Conservation (phyloP, 805 yeast genomes). For the Wickerhamia fluorescens region DNA sequence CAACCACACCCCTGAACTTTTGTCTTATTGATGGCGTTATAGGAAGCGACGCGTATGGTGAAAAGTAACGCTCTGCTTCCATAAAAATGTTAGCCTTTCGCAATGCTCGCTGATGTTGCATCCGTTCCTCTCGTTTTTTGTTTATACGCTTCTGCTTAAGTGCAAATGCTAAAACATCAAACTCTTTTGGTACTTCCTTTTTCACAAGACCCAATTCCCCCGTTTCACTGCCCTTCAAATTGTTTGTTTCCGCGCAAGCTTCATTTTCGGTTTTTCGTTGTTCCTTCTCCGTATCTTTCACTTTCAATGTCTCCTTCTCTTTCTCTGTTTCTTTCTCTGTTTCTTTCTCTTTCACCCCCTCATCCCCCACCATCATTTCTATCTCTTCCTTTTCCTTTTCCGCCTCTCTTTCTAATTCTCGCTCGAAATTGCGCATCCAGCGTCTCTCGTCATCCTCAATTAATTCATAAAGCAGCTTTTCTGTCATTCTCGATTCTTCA, state of each 20-base stretch:
- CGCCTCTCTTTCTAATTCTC: slow-evolving; percentile 12
- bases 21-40: slow-evolving; percentile 16
- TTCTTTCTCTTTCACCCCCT: slow-evolving; percentile 1
- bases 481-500: slow-evolving; percentile 76
- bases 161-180: slow-evolving; percentile 57
- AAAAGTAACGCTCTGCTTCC: slow-evolving; percentile 30
- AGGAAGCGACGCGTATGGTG: slow-evolving; percentile 26
- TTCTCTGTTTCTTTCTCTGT: slow-evolving; percentile 2
- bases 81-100: slow-evolving; percentile 26
- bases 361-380: slow-evolving; percentile 1
- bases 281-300: slow-evolving; percentile 1
- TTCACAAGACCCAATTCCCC: background rate
- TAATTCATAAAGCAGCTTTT: slow-evolving; percentile 62
- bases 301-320: slow-evolving; percentile 1
- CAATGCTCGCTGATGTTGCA: slow-evolving; percentile 7
- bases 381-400: slow-evolving; percentile 8
- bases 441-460: slow-evolving; percentile 32
- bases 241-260: background rate
- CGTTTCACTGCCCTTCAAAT: background rate
- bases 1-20: slow-evolving; percentile 16
- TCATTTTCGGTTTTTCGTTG: background rate
- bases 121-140: slow-evolving; percentile 16
- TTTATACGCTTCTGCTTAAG: slow-evolving; percentile 35
- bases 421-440: slow-evolving; percentile 23
- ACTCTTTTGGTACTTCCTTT: slow-evolving; percentile 7